Base-by-base conservation (phyloP, 2,329 filamentous ascomycete genomes). In the Cladorrhinum sp. region DNA sequence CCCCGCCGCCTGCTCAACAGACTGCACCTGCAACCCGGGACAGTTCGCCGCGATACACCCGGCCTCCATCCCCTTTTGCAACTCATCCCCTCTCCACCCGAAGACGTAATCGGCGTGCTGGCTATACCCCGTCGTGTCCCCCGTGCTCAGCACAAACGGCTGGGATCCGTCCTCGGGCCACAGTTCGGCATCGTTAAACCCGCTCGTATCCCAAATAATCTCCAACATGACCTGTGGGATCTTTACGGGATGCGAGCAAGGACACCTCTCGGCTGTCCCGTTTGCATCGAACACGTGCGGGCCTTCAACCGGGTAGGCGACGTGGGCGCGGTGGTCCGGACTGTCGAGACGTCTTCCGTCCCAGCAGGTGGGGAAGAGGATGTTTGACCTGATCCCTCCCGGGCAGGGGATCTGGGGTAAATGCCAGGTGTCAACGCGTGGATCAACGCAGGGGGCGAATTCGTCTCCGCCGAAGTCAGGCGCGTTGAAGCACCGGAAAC, bases 281-380 rank as follows among this genome's bases (percentile, higher is more conserved):
- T 72, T 72, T 10, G 69, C 67, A 55, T 69, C 67, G 59, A 57
- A 57, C 1, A 39, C 20, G 3, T 57, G 54, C 9, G 54, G 54
- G 3, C 54, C 54, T n/a, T 66, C 63, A 49, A 60, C 61, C 10
- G 70, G 71, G 62, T 67, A 66, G 66, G 69, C 71, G 68, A 73
- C 70, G 63, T 73, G 71, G 26, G 67, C 68, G 28, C 70, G 67
- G 71, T 87, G 83, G 70, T 85, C 76, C 0, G 75, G 55, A 5
- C 78, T 77, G 68, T 87, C 83, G 21, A 84, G 67, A 64, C 85
- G 79, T 50, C 75, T 73, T 33, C 86, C 86, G 63, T 88, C 79
- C 86, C 86, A 88, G 76, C 86, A 88, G 23, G 60, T 60, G 1
- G 63, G 63, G 42, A 64, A 64, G 10, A 55, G 23, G 24, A 62